phyloP scores from a whole-genome alignment of 2,329 filamentous ascomycete species.

The Gliomastix tumulicola region DNA sequence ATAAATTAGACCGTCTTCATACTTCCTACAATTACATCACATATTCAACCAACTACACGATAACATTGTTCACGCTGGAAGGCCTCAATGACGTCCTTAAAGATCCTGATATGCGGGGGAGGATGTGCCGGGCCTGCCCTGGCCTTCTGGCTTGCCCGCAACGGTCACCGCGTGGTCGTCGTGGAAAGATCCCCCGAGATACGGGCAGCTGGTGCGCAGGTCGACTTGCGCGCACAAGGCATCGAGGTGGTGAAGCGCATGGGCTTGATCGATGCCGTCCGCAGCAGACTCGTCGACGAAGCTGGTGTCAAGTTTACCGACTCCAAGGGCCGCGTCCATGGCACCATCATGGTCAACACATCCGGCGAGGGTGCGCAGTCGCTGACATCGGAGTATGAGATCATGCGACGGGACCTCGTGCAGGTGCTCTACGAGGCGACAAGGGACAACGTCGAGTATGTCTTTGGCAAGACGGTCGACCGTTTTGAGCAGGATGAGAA shows the following conservation, averaged over 20 bases:
- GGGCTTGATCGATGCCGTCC: constrained; percentile 25
- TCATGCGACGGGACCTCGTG: constrained; percentile 49
- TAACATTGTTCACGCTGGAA: too few species aligned
- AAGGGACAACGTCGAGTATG: constrained; percentile 14
- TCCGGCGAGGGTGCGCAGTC: constrained; percentile 31
- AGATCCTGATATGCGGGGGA: constrained; percentile 35
- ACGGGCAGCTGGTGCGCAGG: constrained; percentile 29
- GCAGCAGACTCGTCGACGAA: constrained; percentile 34
- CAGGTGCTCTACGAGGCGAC: constrained; percentile 37
- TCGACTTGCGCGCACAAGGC: constrained; percentile 32
- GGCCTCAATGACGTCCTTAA: constrained; percentile 19
- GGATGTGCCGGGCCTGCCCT: constrained; percentile 30
- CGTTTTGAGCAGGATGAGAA: constrained; percentile 18
- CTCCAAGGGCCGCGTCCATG: constrained; percentile 23
- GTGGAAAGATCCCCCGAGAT: constrained; percentile 26
- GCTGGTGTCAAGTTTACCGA: constrained; percentile 38
- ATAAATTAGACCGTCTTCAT: too few species aligned
- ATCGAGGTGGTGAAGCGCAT: constrained; percentile 24
- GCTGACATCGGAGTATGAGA: constrained; percentile 47
- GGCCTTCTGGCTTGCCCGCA: constrained; percentile 26
- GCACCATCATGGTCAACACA: constrained; percentile 28
- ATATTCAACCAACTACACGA: too few species aligned
- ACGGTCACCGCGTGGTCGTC: constrained; percentile 26
- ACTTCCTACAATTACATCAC: too few species aligned
- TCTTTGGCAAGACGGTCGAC: constrained; percentile 20